These are phyloP conservation scores for Beauveria bassiana DNA, from an alignment of 2,329 filamentous ascomycete genomes.

Conservation along the genomic window DNA sequence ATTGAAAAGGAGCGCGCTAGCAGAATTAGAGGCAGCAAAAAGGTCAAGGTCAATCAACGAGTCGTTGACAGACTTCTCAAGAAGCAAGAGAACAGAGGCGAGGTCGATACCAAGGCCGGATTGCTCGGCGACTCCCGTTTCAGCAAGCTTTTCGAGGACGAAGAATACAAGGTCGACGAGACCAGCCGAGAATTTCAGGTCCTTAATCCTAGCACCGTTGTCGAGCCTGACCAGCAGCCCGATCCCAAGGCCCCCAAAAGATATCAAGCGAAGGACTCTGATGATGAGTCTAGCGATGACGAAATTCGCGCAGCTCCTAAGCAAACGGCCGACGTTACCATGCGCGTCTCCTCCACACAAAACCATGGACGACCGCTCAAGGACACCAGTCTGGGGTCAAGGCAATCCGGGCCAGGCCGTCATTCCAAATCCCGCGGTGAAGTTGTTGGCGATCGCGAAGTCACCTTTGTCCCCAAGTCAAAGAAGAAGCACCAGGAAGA, in stretches of 20 bases:
- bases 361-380: slow-evolving; percentile 47
- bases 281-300: slow-evolving; percentile 35
- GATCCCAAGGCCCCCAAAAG: slow-evolving; percentile 28
- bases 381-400: slow-evolving; percentile 50
- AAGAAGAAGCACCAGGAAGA: slow-evolving; percentile 40
- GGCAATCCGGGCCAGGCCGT: slow-evolving; percentile 43
- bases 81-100: slow-evolving; percentile 52
- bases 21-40: slow-evolving; percentile 88
- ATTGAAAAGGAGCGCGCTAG: slow-evolving; percentile 96
- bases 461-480: slow-evolving; percentile 63
- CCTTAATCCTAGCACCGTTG: slow-evolving; percentile 78
- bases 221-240: slow-evolving; percentile 24
- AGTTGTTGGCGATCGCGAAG: slow-evolving; percentile 54
- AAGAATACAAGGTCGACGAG: slow-evolving; percentile 90
- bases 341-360: slow-evolving; percentile 64
- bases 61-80: slow-evolving; percentile 67
- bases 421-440: slow-evolving; percentile 39
- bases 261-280: slow-evolving; percentile 33
- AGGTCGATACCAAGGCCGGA: slow-evolving; percentile 52
- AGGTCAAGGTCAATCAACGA: slow-evolving; percentile 92
- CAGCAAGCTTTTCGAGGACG: slow-evolving; percentile 80
- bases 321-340: slow-evolving; percentile 37
- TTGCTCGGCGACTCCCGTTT: slow-evolving; percentile 83
- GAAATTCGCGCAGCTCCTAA: slow-evolving; percentile 20
- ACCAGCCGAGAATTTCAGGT: slow-evolving; percentile 76